Percentiles rank a stretch among this genome's conserved stretches.
These are phyloP conservation scores for Rhodotorula diobovata DNA, from an alignment of 768 basidiomycete species.

Conservation along the genomic window DNA sequence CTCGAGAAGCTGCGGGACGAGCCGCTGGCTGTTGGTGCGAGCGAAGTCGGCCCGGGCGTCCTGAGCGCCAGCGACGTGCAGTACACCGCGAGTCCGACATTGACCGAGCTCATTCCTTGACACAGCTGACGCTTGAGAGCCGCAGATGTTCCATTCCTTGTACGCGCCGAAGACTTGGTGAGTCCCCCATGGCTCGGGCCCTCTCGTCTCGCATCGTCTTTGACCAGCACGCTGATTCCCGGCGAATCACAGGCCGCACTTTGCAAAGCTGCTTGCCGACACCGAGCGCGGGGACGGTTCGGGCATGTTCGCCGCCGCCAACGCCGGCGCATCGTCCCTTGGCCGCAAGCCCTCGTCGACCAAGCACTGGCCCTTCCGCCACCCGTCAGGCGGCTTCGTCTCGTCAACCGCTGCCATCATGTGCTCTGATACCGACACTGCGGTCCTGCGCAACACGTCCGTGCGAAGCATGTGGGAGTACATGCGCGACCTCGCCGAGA, in stretches of 20 bases:
- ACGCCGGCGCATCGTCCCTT: not conserved
- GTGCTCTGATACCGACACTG: slow-evolving; percentile 33
- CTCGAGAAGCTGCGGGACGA: slow-evolving; percentile 3
- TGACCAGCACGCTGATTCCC: accelerated
- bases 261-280: slow-evolving; percentile 21
- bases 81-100: slow-evolving; percentile 1
- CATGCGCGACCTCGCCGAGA: slow-evolving; percentile 12
- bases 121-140: not conserved
- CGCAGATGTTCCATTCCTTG: slow-evolving; percentile 16
- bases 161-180: slow-evolving; percentile 25
- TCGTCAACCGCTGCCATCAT: slow-evolving; percentile 25
- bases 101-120: not conserved
- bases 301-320: slow-evolving; percentile 6
- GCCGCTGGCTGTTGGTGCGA: slow-evolving; percentile 23
- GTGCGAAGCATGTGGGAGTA: not conserved
- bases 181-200: not conserved
- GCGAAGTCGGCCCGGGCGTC: slow-evolving; percentile 24
- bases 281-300: slow-evolving; percentile 24
- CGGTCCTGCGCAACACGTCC: not conserved
- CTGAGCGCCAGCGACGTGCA: slow-evolving; percentile 20
- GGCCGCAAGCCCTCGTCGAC: not conserved
- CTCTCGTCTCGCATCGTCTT: no score
- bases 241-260: slow-evolving; percentile 17
- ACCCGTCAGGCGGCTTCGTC: not conserved
- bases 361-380: slow-evolving; percentile 30